phyloP scores from a whole-genome alignment of 176 grass and related monocot species.

The Neostapfia colusana region DNA sequence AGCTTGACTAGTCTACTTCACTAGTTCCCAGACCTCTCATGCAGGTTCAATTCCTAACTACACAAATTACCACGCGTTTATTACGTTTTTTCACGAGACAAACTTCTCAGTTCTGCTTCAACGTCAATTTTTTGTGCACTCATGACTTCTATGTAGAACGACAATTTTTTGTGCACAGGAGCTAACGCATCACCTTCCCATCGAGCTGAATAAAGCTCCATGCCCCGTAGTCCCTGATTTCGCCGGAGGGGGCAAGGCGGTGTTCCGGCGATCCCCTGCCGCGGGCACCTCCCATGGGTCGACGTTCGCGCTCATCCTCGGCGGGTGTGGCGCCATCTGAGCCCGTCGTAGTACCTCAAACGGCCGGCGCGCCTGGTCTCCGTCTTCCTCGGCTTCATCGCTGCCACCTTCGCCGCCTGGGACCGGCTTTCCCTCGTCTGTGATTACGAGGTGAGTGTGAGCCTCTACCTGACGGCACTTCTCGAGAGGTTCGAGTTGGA shows the following conservation, averaged over 20 bases:
- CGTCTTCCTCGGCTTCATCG: slow-evolving; percentile 60
- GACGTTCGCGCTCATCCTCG: slow-evolving; percentile 29
- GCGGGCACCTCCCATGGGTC: slow-evolving; percentile 10
- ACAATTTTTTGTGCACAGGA: too few relatives aligned
- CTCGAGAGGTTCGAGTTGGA: background rate
- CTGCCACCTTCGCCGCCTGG: slow-evolving; percentile 50
- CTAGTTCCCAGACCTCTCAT: too few relatives aligned
- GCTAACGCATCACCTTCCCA: background rate
- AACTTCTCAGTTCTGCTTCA: too few relatives aligned
- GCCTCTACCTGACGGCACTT: background rate
- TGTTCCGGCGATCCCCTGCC: slow-evolving; percentile 11
- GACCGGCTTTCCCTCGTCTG: slow-evolving; percentile 55
- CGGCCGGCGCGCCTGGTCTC: slow-evolving; percentile 56
- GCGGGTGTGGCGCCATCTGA: slow-evolving; percentile 53
- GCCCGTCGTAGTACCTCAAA: slow-evolving; percentile 65
- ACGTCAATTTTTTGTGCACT: too few relatives aligned
- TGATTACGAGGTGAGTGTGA: slow-evolving; percentile 62
- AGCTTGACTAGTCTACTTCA: too few relatives aligned
- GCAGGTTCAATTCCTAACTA: too few relatives aligned
- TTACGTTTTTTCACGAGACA: too few relatives aligned
- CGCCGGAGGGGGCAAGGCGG: slow-evolving; percentile 1
- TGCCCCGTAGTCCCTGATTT: background rate
- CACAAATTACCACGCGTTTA: too few relatives aligned
- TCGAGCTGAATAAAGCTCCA: background rate
- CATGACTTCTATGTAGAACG: too few relatives aligned